These are phyloP conservation scores for Parmelia sp. DNA, from an alignment of 495 filamentous ascomycete species.

Conservation along the genomic window DNA sequence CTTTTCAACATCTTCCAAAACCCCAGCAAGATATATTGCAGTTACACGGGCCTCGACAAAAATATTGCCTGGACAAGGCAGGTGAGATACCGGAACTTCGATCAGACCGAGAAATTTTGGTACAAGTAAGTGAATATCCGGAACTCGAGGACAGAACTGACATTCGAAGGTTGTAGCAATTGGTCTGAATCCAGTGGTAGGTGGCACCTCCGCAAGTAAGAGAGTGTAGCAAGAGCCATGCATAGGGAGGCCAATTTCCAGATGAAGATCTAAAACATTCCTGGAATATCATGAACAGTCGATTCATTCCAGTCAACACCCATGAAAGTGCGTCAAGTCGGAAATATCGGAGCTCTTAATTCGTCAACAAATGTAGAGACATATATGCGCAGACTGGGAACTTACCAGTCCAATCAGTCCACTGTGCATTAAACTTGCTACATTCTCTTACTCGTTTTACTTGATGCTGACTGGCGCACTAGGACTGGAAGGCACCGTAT, in stretches of 20 bases:
- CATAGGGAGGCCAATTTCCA: too few species aligned
- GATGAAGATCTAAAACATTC: too few species aligned
- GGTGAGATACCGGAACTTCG: conserved; percentile 21
- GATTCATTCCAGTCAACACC: too few species aligned
- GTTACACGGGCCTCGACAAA: conserved; percentile 39
- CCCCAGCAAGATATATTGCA: conserved; percentile 39
- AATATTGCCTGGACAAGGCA: conserved; percentile 29
- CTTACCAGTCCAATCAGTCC: too few species aligned
- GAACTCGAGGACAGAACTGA: conserved; percentile 7
- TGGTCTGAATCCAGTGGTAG: conserved; percentile 57
- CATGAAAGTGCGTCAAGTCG: too few species aligned
- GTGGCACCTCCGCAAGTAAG: neutral
- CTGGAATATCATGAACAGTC: too few species aligned
- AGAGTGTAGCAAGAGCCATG: too few species aligned
- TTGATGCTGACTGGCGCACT: neutral
- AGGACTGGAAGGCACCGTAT: conserved; percentile 66
- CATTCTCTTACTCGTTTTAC: neutral
- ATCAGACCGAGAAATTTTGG: conserved; percentile 17
- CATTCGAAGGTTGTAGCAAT: conserved; percentile 43
- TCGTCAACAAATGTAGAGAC: too few species aligned
- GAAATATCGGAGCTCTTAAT: too few species aligned
- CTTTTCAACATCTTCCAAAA: conserved; percentile 23
- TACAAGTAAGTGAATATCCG: conserved; percentile 14
- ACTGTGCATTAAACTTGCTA: too few species aligned
- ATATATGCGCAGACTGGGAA: too few species aligned